phyloP scores from a whole-genome alignment of 768 basidiomycete genomes.

The Dendrothele bispora region DNA sequence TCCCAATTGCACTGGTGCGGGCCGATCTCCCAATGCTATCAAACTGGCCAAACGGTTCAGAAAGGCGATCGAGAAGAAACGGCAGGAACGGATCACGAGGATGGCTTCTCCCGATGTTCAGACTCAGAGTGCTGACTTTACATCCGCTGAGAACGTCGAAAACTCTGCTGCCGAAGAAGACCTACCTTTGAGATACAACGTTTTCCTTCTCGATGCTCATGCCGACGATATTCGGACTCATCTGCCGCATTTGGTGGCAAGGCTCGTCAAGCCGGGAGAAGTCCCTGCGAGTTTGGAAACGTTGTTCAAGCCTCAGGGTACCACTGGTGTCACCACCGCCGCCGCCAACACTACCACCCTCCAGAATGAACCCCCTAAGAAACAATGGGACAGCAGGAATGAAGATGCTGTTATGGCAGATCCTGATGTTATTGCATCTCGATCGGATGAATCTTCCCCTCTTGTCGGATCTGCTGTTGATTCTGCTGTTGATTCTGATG shows the following conservation, averaged over 20 bases:
- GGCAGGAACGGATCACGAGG: conserved; percentile 50
- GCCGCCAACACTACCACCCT: too few species aligned
- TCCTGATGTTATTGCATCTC: conserved; percentile 15
- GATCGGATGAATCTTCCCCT: neutral
- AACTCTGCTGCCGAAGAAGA: too few species aligned
- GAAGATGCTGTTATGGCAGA: too few species aligned
- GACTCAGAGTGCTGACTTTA: too few species aligned
- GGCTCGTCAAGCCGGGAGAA: conserved; percentile 37
- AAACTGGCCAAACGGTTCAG: conserved; percentile 66
- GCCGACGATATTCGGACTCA: conserved; percentile 41
- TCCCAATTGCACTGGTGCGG: conserved; percentile 51
- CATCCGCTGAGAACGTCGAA: conserved; percentile 15
- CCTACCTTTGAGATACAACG: conserved; percentile 68
- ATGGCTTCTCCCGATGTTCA: too few species aligned
- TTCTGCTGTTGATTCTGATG: too few species aligned
- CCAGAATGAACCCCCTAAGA: too few species aligned
- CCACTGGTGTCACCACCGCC: too few species aligned
- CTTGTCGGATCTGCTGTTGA: conserved; percentile 10
- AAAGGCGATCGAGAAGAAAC: conserved; percentile 59
- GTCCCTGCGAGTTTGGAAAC: conserved; percentile 5
- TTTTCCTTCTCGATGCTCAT: conserved; percentile 66
- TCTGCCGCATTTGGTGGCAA: conserved; percentile 54
- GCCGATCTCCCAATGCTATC: conserved; percentile 49
- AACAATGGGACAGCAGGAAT: too few species aligned
- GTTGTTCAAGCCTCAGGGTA: too few species aligned